Conservation (phyloP, 208 protist genomes). For the Crithidia sp. region DNA sequence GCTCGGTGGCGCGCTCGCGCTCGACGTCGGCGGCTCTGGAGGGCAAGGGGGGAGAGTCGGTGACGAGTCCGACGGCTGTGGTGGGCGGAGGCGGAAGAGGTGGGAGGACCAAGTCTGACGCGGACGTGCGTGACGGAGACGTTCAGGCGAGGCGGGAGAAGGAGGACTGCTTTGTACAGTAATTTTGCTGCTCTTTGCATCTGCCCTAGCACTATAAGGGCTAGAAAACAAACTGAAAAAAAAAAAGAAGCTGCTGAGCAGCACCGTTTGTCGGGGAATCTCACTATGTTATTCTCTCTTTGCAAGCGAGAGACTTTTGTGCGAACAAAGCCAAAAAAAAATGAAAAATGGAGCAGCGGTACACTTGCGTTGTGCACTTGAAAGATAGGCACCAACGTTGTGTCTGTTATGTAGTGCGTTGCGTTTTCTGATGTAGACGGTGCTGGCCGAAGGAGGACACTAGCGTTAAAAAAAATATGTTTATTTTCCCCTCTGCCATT, state of each 20-base stretch:
- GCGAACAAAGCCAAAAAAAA: too few species aligned
- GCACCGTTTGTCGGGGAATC: too few species aligned
- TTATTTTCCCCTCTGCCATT: background rate
- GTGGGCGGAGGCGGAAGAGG: background rate
- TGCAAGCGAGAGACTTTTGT: too few species aligned
- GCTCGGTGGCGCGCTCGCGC: background rate
- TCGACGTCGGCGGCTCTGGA: background rate
- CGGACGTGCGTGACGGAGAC: background rate
- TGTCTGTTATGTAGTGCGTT: too few species aligned
- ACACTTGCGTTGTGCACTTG: too few species aligned
- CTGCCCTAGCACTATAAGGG: background rate
- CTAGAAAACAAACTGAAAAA: background rate
- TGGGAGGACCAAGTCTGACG: background rate
- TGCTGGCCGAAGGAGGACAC: too few species aligned
- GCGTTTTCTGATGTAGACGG: too few species aligned
- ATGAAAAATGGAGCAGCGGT: too few species aligned
- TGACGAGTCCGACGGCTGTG: background rate
- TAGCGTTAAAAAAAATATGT: background rate
- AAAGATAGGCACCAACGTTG: too few species aligned
- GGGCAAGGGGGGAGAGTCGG: too few species aligned
- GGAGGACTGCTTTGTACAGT: constrained; percentile 15
- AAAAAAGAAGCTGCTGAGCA: background rate
- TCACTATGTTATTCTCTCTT: too few species aligned
- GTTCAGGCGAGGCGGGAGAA: background rate
- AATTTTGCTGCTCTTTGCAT: background rate